Percentiles rank a stretch among this genome's conserved stretches.
phyloP scores from a whole-genome alignment of 2,329 filamentous ascomycete species.

The Pseudopyrenochaeta lycopersici region DNA sequence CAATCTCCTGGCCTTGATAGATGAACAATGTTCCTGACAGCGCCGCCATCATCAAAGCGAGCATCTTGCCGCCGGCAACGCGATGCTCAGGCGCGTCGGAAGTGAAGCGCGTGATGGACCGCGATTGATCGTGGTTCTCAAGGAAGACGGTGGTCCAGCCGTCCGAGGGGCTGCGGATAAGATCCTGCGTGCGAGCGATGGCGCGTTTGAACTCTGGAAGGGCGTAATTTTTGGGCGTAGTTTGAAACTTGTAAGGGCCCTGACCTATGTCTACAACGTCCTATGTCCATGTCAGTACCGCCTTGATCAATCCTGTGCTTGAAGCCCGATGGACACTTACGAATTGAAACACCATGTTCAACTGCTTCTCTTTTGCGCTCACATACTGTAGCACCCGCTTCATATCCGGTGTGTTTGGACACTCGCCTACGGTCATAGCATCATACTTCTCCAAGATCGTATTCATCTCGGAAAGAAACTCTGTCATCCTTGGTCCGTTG shows the following conservation, averaged over 20 bases:
- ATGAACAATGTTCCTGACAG: slow-evolving; percentile 61
- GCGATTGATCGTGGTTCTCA: slow-evolving; percentile 64
- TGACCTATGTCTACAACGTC: slow-evolving; percentile 52
- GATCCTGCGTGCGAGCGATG: slow-evolving; percentile 40
- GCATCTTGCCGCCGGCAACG: slow-evolving; percentile 57
- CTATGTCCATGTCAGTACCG: slow-evolving; percentile 25
- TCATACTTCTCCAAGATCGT: slow-evolving; percentile 67
- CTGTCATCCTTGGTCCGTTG: slow-evolving; percentile 74
- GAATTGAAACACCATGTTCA: slow-evolving; percentile 73
- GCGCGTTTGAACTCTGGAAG: slow-evolving; percentile 44
- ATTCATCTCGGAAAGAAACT: slow-evolving; percentile 72
- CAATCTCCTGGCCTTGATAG: slow-evolving; percentile 62
- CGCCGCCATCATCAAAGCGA: slow-evolving; percentile 58
- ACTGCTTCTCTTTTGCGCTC: slow-evolving; percentile 64
- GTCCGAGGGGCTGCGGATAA: slow-evolving; percentile 40
- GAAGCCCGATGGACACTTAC: slow-evolving; percentile 36
- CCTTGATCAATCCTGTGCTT: neutral
- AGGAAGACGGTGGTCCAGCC: slow-evolving; percentile 62
- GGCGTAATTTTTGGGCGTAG: slow-evolving; percentile 43
- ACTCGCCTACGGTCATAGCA: slow-evolving; percentile 76
- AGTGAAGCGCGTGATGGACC: slow-evolving; percentile 59
- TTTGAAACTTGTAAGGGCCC: slow-evolving; percentile 49
- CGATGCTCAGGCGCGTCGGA: slow-evolving; percentile 58
- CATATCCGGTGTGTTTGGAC: slow-evolving; percentile 69
- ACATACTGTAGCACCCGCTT: slow-evolving; percentile 68